phyloP scores from a whole-genome alignment of 345 rosid genomes.

The Linum lewisii region DNA sequence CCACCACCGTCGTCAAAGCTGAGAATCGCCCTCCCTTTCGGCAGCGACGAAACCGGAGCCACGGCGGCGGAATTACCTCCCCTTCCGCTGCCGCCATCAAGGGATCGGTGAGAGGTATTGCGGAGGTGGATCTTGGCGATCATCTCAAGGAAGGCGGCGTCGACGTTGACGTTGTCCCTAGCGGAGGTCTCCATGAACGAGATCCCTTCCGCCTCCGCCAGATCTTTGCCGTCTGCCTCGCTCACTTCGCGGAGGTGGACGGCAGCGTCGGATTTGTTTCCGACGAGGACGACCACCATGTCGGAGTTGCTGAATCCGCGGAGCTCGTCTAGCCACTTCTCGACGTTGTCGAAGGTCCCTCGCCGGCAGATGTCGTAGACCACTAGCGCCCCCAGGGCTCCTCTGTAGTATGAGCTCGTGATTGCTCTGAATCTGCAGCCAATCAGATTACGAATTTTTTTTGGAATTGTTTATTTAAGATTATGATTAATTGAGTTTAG shows the following conservation, averaged over 20 bases:
- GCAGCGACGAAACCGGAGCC: background rate
- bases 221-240: slow-evolving; percentile 44
- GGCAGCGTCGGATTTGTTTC: slow-evolving; percentile 54
- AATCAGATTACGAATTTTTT: too few relatives aligned
- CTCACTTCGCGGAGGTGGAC: slow-evolving; percentile 36
- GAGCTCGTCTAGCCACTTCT: slow-evolving; percentile 66
- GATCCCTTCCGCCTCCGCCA: slow-evolving; percentile 52
- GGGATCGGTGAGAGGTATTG: background rate
- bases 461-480: too few relatives aligned
- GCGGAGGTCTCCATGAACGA: slow-evolving; percentile 83
- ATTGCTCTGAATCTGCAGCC: slow-evolving; percentile 78
- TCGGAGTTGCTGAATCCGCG: slow-evolving; percentile 40
- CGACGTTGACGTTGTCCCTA: slow-evolving; percentile 55
- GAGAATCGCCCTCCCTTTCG: background rate
- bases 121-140: slow-evolving; percentile 37
- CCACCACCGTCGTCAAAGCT: background rate
- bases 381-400: slow-evolving; percentile 69
- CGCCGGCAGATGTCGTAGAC: slow-evolving; percentile 70
- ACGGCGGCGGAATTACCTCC: background rate
- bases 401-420: slow-evolving; percentile 80
- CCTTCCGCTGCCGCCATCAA: background rate
- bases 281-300: slow-evolving; percentile 61
- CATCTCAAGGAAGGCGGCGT: slow-evolving; percentile 62
- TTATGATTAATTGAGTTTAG: too few relatives aligned
- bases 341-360: slow-evolving; percentile 39